These are phyloP conservation scores for Quercus bicolor DNA, from an alignment of 306 rosid genomes.

Conservation along the genomic window DNA sequence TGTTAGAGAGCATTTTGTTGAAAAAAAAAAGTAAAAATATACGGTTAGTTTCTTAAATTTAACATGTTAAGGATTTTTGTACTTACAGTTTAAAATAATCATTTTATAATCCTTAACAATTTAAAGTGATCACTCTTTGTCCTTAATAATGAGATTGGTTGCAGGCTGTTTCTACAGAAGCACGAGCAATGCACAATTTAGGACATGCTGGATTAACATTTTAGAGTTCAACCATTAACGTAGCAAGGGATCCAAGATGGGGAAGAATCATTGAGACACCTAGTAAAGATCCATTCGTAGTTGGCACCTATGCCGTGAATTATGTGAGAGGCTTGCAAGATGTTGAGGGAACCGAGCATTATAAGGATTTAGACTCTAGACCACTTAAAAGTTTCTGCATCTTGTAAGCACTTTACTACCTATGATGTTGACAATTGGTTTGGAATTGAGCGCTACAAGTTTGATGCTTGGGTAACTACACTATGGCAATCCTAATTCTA, in stretches of 20 bases:
- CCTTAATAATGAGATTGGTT: too few species aligned
- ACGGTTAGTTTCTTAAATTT: too few species aligned
- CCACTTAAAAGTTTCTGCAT: slow-evolving; percentile 19
- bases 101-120: too few species aligned
- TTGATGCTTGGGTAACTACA: slow-evolving; percentile 10
- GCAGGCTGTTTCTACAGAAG: too few species aligned
- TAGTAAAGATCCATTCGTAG: slow-evolving; percentile 14
- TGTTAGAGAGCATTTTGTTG: too few species aligned
- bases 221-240: slow-evolving; percentile 4
- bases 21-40: too few species aligned
- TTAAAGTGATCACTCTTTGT: too few species aligned
- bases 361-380: slow-evolving; percentile 12
- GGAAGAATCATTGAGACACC: slow-evolving; percentile 21
- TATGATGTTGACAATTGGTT: slow-evolving; percentile 13
- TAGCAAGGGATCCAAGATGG: slow-evolving; percentile 25
- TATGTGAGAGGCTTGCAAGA: slow-evolving; percentile 26
- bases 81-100: too few species aligned
- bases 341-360: slow-evolving; percentile 6
- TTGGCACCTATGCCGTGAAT: slow-evolving; percentile 5
- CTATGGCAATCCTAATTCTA: too few species aligned
- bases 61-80: too few species aligned
- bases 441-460: slow-evolving; percentile 7
- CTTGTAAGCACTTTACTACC: slow-evolving; percentile 14
- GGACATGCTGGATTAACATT: too few species aligned
- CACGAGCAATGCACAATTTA: too few species aligned